phyloP scores from a whole-genome alignment of 495 filamentous ascomycete species.

The Neurospora terricola region DNA sequence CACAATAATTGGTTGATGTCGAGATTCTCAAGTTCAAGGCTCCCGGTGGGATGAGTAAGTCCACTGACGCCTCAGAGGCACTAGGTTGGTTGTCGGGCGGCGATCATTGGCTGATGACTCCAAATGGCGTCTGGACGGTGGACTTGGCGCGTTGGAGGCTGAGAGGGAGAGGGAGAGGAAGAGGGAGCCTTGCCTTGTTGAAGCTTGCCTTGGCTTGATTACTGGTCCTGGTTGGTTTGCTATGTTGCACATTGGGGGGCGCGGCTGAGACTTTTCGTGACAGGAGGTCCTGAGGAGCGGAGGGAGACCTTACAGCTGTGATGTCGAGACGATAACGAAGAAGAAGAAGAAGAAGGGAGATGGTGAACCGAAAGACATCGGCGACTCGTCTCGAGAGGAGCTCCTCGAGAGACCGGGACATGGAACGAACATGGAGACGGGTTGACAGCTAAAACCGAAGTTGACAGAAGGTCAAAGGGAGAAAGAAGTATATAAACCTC shows the following conservation, averaged over 20 bases:
- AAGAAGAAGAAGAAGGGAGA: too few species aligned
- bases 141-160: background rate
- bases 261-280: background rate
- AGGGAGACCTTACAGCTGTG: too few species aligned
- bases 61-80: background rate
- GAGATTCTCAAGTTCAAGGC: background rate
- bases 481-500: too few species aligned
- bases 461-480: too few species aligned
- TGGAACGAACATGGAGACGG: too few species aligned
- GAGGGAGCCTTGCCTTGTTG: background rate
- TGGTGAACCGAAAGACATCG: too few species aligned
- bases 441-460: too few species aligned
- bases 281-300: background rate
- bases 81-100: background rate
- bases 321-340: too few species aligned
- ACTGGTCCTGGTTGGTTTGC: background rate
- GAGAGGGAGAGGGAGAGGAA: background rate
- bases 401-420: background rate
- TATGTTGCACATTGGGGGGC: background rate
- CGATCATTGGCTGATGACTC: background rate
- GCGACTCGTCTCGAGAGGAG: too few species aligned
- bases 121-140: background rate
- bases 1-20: background rate
- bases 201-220: background rate
- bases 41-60: background rate